Base-by-base conservation (phyloP, 345 rosid species). In the Citrus unshiu region DNA sequence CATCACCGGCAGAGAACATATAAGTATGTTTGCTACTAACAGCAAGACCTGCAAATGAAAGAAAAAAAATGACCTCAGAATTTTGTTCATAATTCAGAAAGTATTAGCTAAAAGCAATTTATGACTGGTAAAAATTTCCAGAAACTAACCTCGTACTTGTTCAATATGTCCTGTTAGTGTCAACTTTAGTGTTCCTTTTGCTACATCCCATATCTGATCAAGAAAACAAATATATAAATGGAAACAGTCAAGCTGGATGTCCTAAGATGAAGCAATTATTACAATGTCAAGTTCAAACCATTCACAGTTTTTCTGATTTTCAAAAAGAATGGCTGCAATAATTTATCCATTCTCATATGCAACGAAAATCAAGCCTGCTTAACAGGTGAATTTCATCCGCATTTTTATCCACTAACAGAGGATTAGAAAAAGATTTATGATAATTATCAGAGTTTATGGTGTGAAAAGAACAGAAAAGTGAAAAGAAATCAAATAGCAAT, bases 1-100 rank as follows among this genome's bases (percentile, higher is more conserved):
- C 99, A 82, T 97, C 99, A 75, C 99, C 99, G 80, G 99, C 98
- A 68, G 98, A 97, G 83, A 94, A 97, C 98, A 97, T 91, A 82
- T 94, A 97, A 8, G 99, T 93, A 77, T 92, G 95, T 78, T 86
- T 90, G 80, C 64, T 89, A 83, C 99, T 97, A 72, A 97, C 91
- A 57, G 98, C 99, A 72, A 97, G 98, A 62, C 98, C 99, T 93
- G 86, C 29, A 87, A 81, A 81, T 2, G 25, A 24, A 83, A 61
- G 22, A 7, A 34, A 19, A 34, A 78, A 27, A 32, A 6, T 32
- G 32, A 34, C 63, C 66, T 59, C 9, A 56, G 19, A 27, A 49
- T 67, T 68, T 25, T 18, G 76, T 62, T 66, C 66, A 37, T 46
- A 40, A 58, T 25, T 32, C 61, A 76, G 14, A 24, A 72, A 82